Base-by-base conservation (phyloP, 305 asterid genomes). In the Solanum hybrid region DNA sequence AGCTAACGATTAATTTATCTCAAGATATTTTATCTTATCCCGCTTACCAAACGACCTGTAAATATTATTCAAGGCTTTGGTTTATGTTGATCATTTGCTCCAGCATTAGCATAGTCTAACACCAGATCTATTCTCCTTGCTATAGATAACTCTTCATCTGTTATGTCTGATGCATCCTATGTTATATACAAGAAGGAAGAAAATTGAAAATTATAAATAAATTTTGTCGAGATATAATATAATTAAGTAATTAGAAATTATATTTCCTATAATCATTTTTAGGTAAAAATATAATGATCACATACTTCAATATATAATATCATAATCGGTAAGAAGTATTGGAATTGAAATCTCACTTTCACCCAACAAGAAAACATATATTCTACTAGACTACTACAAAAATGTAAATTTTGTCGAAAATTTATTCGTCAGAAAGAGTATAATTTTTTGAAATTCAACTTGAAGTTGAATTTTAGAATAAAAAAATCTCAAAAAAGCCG, bases 271-370 rank as follows among this genome's bases (percentile, higher is more conserved):
- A 27, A 26, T 0, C 0, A 6, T 26, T 12, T 71, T 26, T 71
- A 26, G 19, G 17, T 11, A 11, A 10, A 12, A 13, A 27, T 56
- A 17, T 56, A 17, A 56, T 72, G 19, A 72, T 72, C 0, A 0
- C 11, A 6, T 6, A 72, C 0, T 72, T 72, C 2, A 26, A 27
- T 1, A 7, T 13, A 72, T 13, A 72, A 72, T 27, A 72, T 72
- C 0, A 0, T 3, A 26, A 11, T 1, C 0, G 5, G 0, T 0
- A 12, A 1, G 2, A 72, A 72, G 4, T 11, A 27, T 2, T 2
- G 2, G 29, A 0, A 2, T 24, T 69, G 76, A 24, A 24, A 24
- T 69, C 3, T 69, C 32, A 24, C 9, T 69, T 69, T 69, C 76
- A 10, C 0, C 32, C 32, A 11, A 69, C 29, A 26, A 69, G 19